Conservation (phyloP, 2,329 filamentous ascomycete genomes). For the Talaromyces sp. region DNA sequence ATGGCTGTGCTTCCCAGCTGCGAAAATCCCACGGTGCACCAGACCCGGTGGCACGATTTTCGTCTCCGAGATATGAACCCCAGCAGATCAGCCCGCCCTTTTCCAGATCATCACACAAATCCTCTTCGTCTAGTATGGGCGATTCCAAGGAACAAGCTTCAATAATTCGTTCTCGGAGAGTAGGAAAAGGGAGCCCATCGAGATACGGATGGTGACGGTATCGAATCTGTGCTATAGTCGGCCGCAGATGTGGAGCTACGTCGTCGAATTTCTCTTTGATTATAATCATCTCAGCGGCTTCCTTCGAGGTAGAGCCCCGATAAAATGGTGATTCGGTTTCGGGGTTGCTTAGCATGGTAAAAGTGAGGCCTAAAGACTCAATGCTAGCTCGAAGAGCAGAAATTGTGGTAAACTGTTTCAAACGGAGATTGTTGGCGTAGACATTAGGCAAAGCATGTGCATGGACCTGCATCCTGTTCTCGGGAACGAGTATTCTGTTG, state of each 20-base stretch:
- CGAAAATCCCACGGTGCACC: conserved; percentile 41
- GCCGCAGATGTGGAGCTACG: conserved; percentile 3
- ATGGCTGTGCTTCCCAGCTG: conserved; percentile 42
- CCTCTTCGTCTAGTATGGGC: conserved; percentile 6
- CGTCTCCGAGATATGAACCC: conserved; percentile 3
- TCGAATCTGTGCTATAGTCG: conserved; percentile 7
- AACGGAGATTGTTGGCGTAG: conserved; percentile 9
- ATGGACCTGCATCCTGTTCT: conserved; percentile 6
- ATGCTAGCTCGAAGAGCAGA: background rate
- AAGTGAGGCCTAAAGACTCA: background rate
- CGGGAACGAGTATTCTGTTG: conserved; percentile 8
- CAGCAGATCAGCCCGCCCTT: conserved; percentile 15
- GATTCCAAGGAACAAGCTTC: conserved; percentile 2
- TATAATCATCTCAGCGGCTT: background rate
- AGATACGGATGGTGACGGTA: conserved; percentile 14
- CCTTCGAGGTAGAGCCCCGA: background rate
- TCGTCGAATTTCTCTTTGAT: background rate
- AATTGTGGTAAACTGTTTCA: conserved; percentile 7
- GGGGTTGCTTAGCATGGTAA: conserved; percentile 3
- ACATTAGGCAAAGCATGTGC: conserved; percentile 4
- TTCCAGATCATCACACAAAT: conserved; percentile 9
- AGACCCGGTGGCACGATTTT: conserved; percentile 25
- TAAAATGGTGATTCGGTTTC: conserved; percentile 3
- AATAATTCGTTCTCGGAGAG: conserved; percentile 11
- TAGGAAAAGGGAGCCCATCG: conserved; percentile 10